Evolutionary conservation across 2,329 filamentous ascomycete genomes (phyloP).

Genomic region (Aureobasidium sp.): DNA sequence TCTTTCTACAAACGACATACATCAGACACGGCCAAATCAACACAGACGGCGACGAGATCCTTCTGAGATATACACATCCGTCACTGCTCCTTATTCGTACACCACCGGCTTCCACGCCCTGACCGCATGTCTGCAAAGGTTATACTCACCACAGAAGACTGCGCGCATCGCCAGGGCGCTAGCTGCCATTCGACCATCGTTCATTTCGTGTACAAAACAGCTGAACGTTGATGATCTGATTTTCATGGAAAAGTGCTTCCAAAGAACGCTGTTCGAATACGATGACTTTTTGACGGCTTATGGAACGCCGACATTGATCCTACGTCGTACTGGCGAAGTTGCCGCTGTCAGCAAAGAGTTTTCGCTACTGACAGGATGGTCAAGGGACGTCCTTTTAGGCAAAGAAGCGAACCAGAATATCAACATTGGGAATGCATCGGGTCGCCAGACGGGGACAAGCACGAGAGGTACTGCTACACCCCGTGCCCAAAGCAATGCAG

Average conservation of each 20-base stretch:
- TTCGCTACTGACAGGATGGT: constrained; percentile 91
- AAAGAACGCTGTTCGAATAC: constrained; percentile 85
- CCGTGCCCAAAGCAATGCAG: constrained; percentile 24
- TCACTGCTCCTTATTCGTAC: constrained; percentile 88
- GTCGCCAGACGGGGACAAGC: constrained; percentile 36
- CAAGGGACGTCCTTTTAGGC: constrained; percentile 78
- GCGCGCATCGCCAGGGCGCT: constrained; percentile 80
- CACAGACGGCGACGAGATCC: constrained; percentile 59
- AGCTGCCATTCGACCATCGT: constrained; percentile 82
- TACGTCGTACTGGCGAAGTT: constrained; percentile 87
- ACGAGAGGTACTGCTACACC: constrained; percentile 44
- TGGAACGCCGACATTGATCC: constrained; percentile 85
- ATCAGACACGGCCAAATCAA: constrained; percentile 20
- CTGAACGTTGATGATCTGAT: constrained; percentile 82
- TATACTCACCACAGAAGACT: constrained; percentile 70
- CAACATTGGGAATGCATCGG: constrained; percentile 57
- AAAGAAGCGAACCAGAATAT: constrained; percentile 82
- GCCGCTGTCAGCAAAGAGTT: constrained; percentile 95
- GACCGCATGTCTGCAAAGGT: constrained; percentile 68
- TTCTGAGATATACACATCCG: constrained; percentile 77
- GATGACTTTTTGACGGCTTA: constrained; percentile 86
- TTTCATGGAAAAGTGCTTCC: constrained; percentile 97
- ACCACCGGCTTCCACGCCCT: constrained; percentile 84
- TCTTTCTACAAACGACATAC: constrained; percentile 24
- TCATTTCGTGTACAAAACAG: constrained; percentile 87